These are phyloP conservation scores for Oxytropis ochrocephala DNA, from an alignment of 306 rosid genomes.

Conservation along the genomic window DNA sequence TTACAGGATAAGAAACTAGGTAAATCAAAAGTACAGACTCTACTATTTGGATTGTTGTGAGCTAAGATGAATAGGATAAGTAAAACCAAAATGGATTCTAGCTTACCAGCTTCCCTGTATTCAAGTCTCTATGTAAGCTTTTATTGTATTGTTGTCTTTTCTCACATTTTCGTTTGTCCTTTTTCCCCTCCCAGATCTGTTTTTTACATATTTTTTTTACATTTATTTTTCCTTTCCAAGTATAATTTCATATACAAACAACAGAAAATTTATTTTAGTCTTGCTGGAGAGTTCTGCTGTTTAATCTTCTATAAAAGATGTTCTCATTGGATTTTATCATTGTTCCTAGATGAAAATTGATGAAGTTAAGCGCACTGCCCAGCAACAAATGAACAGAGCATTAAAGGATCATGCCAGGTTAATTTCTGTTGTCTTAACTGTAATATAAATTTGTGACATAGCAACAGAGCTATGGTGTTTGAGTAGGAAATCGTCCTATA, in stretches of 20 bases:
- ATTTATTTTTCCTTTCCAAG: neutral
- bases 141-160: neutral
- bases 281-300: neutral
- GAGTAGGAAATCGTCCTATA: neutral
- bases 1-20: neutral
- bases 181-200: neutral
- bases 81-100: neutral
- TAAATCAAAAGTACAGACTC: neutral
- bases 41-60: neutral
- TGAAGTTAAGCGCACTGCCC: slow-evolving; percentile 95
- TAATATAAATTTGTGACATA: neutral
- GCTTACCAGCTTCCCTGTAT: slow-evolving; percentile 1
- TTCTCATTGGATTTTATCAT: slow-evolving; percentile 21
- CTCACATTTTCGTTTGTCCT: neutral
- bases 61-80: slow-evolving; percentile 2
- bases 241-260: neutral
- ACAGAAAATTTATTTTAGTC: neutral
- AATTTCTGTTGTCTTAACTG: slow-evolving; percentile 6
- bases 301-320: neutral
- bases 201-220: neutral
- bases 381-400: slow-evolving; percentile 88
- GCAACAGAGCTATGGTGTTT: neutral
- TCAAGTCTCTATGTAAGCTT: neutral
- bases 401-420: slow-evolving; percentile 84
- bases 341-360: slow-evolving; percentile 73